Base-by-base conservation (phyloP, 768 basidiomycete genomes). In the Termitomyces sp. region DNA sequence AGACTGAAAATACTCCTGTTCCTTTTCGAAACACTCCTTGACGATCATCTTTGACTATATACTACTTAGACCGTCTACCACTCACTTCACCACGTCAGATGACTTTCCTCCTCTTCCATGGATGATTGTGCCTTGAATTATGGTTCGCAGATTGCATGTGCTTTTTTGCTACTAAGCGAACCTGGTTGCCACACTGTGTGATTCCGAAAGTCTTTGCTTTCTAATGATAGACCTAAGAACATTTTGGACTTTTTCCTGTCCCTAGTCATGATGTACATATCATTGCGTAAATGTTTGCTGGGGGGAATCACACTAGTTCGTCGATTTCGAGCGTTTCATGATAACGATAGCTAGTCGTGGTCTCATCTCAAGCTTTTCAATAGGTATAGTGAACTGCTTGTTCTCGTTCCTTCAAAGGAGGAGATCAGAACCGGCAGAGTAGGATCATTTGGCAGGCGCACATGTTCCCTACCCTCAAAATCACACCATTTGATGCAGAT, bases 1-100 rank as follows among this genome's bases (percentile, higher is more conserved):
- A 39, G 39, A 41, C n/a, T 8, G 5, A n/a, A 42, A 6, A 20
- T 42, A 33, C 41, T 42, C 16, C 27, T 47, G 46, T 16, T 30
- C 11, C 11, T 50, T n/a, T 18, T 33, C 15, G 20, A 22, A 36
- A 51, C 20, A 81, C 80, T 57, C 73, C 13, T 66, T 50, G 49
- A 50, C 48, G 34, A 56, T 88, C n/a, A 11, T 27, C 2, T 27
- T 27, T 27, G 27, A 11, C n/a, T n/a, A 2, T 39, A 41, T 41
- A 41, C 15, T 6, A 16, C 18, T 41, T 41, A 8, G 39, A 36
- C 22, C 34, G 34, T 49, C 48, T 33, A 13, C n/a, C 2, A 33
- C 30, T 33, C 27, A 48, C 8, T 31, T 24, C 33, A 34, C 24
- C 34, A 37, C 24, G 20, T 52, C 50, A 36, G 36, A 52, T 37